Evolutionary conservation across 2,329 filamentous ascomycete genomes (phyloP).

Genomic region (Trichoderma cornu-damae): DNA sequence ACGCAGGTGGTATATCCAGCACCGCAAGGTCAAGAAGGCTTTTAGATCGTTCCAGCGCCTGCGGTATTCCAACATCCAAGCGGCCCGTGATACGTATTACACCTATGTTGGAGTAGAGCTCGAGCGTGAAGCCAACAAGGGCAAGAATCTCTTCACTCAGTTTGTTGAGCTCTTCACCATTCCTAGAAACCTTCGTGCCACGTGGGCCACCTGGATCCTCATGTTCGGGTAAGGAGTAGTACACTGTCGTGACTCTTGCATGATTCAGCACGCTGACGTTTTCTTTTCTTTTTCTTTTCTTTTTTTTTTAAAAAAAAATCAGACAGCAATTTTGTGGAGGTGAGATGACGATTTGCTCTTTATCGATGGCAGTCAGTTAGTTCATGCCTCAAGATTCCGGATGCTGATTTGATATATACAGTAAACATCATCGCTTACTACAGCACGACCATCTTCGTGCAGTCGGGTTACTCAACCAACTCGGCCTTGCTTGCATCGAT

Average conservation of each 20-base stretch:
- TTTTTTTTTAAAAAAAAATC: too few species aligned
- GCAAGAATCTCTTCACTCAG: conserved; percentile 42
- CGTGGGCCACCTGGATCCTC: conserved; percentile 57
- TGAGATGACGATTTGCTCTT: neutral
- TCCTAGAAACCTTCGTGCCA: conserved; percentile 52
- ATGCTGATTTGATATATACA: neutral
- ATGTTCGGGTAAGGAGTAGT: conserved; percentile 42
- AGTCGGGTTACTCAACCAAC: conserved; percentile 27
- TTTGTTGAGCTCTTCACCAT: conserved; percentile 51
- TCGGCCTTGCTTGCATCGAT: conserved; percentile 32
- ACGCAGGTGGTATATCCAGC: conserved; percentile 48
- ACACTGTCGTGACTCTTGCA: too few species aligned
- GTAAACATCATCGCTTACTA: conserved; percentile 32
- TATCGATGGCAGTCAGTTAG: too few species aligned
- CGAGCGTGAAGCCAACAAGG: conserved; percentile 27
- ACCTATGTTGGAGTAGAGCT: conserved; percentile 36
- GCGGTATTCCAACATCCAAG: conserved; percentile 51
- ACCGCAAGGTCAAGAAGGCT: conserved; percentile 46
- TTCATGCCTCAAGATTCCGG: neutral
- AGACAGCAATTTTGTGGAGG: conserved; percentile 38
- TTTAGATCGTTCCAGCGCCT: conserved; percentile 49
- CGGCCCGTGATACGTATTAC: conserved; percentile 55
- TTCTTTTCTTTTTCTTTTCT: too few species aligned
- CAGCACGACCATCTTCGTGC: conserved; percentile 28
- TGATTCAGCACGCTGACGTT: neutral